Conservation (phyloP, 495 filamentous ascomycete species). For the Parachaetomium inaequale region DNA sequence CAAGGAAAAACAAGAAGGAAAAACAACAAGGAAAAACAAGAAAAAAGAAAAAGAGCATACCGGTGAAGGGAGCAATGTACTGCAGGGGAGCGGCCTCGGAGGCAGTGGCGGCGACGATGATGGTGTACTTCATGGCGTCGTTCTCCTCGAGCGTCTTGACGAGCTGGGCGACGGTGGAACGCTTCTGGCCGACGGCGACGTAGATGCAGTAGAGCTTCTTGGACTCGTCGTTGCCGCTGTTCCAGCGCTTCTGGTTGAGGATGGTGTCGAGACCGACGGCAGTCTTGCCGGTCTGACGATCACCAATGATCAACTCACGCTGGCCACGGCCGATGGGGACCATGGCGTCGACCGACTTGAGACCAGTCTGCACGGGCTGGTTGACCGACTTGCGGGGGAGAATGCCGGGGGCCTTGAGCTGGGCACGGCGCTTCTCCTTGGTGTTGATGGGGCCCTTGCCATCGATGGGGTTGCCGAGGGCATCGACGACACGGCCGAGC, state of each 20-base stretch:
- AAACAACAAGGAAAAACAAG: background rate
- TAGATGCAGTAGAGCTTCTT: slow-evolving; percentile 99
- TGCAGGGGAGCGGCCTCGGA: slow-evolving; percentile 91
- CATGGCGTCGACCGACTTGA: slow-evolving; percentile 99
- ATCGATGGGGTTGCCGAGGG: slow-evolving; percentile 97
- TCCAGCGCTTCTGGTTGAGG: slow-evolving; percentile 99
- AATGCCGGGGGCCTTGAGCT: slow-evolving; percentile 98
- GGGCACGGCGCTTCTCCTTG: slow-evolving; percentile 89
- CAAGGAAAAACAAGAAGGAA: background rate
- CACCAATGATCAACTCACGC: slow-evolving; percentile 99
- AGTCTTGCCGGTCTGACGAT: slow-evolving; percentile 99
- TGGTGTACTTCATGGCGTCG: slow-evolving; percentile 98
- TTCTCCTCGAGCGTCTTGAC: slow-evolving; percentile 99
- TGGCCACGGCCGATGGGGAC: slow-evolving; percentile 99
- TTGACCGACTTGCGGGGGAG: slow-evolving; percentile 94
- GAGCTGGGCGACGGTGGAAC: slow-evolving; percentile 97
- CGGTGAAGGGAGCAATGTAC: slow-evolving; percentile 94
- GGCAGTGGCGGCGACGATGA: slow-evolving; percentile 93
- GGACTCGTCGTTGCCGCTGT: slow-evolving; percentile 77
- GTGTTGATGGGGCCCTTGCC: slow-evolving; percentile 96
- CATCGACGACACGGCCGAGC: slow-evolving; percentile 97
- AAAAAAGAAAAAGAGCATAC: slow-evolving; percentile 11
- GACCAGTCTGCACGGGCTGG: slow-evolving; percentile 97
- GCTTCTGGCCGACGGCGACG: slow-evolving; percentile 98
- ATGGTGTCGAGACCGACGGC: slow-evolving; percentile 98